Evolutionary conservation across 805 yeast species (phyloP), one percentile per base, ranked within the genome.

Genomic region (Pichia heedii): DNA sequence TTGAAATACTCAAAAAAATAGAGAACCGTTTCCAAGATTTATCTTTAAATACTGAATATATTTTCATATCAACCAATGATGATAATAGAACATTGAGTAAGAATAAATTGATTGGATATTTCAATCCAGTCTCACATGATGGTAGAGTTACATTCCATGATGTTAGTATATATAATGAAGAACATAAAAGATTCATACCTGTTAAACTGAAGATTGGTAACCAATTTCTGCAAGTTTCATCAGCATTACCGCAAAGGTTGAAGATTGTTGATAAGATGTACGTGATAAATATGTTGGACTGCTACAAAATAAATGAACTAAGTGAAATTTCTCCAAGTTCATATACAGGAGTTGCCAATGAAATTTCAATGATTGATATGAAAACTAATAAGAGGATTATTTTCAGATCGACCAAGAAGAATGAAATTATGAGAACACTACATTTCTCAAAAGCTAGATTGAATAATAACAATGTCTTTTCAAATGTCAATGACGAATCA

Each of bases 131-230:
- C 16, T 57, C 69, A 30, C 61, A 66, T 41, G 82, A 76, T 53
- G 66, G 71, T 2, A 66, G 81, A 47, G 79, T 76, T 9, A 63
- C 71, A 6, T 65, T 76, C 48, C 67, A 64, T 43, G 81, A 76
- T 47, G 74, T 74, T 22, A 69, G 74, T 7, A 51, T 77, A 10
- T 81, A 67, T 54, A 76, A 79, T 44, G 63, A 63, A 4, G 63
- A 61, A 1, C 63, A 67, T 16, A 70, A 71, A n/a, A 63, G 73
- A 29, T 77, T 74, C 50, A 65, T 72, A 18, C 81, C 85, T 1
- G 81, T 81, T 3, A 71, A 76, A 0, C 46, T 86, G 47, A 79
- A 76, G 52, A 71, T 86, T 42, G 95, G 95, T 8, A 73, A 82
- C 44, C 77, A 76, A 51, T 81, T 68, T 62, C 54, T 85, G 36